Evolutionary conservation across 2,329 filamentous ascomycete genomes (phyloP), one percentile per base, ranked within the genome.

Genomic region (Ilyonectria robusta): DNA sequence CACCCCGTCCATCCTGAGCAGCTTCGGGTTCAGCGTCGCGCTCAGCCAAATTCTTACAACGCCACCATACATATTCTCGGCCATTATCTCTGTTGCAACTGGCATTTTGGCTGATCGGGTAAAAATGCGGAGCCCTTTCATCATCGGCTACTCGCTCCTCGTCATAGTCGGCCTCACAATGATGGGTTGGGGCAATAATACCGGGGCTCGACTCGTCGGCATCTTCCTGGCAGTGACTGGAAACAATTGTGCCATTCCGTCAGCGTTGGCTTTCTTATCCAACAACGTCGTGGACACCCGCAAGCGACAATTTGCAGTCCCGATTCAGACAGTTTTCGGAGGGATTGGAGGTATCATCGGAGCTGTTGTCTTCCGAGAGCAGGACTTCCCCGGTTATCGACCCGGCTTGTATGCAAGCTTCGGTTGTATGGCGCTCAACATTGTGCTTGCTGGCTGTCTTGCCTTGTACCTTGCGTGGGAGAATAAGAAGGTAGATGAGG

Each of bases 201-300:
- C 19, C 4, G 53, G 35, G 19, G 53, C n/a, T 4, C 9, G 31
- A 9, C 23, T 42, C 17, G 21, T 29, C 15, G 53, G 53, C 19
- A 15, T 44, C n/a, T 56, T 55, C 51, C 51, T 55, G n/a, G 51
- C 51, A 9, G 29, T 55, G 10, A 40, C 51, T 9, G 51, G 51
- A 11, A 55, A 55, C 35, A 35, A 55, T 10, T 55, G 51, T 21
- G 51, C 51, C 3, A 55, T 55, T 8, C 51, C 51, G 17, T 10
- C 51, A 19, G 51, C 17, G 19, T 10, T 37, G 51, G 29, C 51
- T 13, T 55, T 55, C 13, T 21, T 55, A n/a, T 35, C 29, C 10
- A 55, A 55, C n/a, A 55, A 37, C 35, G 29, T 55, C 9, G 29
- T 33, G 8, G 29, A 23, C 19, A 37, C 31, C 11, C 31, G 31